phyloP scores from a whole-genome alignment of 2,329 filamentous ascomycete species.

The Dryadomyces quercus-mongolicae region DNA sequence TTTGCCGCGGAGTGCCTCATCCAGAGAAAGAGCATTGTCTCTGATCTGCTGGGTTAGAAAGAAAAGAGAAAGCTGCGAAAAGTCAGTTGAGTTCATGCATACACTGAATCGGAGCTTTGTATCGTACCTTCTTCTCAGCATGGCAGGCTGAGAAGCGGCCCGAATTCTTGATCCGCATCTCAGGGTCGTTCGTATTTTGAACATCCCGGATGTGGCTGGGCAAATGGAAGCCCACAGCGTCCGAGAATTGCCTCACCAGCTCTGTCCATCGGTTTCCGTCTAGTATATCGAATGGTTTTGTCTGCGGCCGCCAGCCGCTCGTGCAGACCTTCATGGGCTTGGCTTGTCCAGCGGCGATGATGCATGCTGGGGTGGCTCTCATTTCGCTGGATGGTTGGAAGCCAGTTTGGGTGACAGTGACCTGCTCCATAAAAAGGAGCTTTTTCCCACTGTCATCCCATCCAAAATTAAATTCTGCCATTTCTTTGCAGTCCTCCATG shows the following conservation, averaged over 20 bases:
- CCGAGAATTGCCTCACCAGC: conserved; percentile 2
- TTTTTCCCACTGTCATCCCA: conserved; percentile 1
- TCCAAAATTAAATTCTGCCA: neutral
- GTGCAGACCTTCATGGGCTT: conserved; percentile 3
- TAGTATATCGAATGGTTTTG: neutral
- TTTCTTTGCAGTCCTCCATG: neutral
- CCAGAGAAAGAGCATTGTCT: neutral
- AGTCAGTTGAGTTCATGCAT: neutral
- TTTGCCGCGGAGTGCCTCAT: conserved; percentile 4
- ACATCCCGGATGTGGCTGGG: conserved; percentile 5
- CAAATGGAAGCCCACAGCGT: neutral
- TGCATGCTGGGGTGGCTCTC: conserved; percentile 7
- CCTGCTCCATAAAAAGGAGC: neutral
- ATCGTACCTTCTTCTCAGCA: conserved; percentile 10
- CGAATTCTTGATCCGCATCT: neutral
- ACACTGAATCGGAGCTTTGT: too few relatives aligned
- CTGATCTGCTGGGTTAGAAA: conserved; percentile 7
- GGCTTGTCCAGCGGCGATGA: neutral
- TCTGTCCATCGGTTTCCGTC: conserved; percentile 6
- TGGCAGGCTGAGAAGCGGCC: conserved; percentile 9
- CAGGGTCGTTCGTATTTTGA: neutral
- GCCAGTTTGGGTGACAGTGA: neutral
- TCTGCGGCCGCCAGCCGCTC: conserved; percentile 6
- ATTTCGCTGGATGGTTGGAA: neutral
- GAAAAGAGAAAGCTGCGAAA: conserved; percentile 5